Conservation (phyloP, 148 eudicot species). For the Selenicereus undatus region DNA sequence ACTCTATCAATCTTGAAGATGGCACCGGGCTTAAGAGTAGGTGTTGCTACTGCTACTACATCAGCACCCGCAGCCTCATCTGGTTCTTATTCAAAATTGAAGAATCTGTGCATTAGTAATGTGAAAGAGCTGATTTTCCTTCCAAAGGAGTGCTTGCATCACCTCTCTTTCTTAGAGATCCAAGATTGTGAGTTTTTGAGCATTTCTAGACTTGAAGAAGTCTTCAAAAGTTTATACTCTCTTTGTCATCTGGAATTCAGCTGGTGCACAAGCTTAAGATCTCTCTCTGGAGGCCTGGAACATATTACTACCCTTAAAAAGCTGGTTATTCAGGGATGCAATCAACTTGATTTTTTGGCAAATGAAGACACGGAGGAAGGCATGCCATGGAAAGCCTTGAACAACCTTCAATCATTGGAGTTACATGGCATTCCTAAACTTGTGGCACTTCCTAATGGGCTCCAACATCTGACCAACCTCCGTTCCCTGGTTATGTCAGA, state of each 20-base stretch:
- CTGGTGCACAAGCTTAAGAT: background rate
- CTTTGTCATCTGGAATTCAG: background rate
- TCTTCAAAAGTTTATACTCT: background rate
- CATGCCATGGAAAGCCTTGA: slow-evolving; percentile 25
- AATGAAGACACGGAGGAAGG: background rate
- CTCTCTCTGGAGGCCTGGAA: slow-evolving; percentile 5
- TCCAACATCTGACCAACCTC: slow-evolving; percentile 20
- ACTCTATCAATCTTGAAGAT: slow-evolving; percentile 11
- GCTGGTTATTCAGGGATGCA: background rate
- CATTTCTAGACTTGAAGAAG: background rate
- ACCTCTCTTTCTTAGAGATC: background rate
- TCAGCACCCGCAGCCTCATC: background rate
- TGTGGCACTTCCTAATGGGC: slow-evolving; percentile 15
- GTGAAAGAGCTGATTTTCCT: slow-evolving; percentile 16
- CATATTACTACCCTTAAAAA: slow-evolving; percentile 18
- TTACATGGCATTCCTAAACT: background rate
- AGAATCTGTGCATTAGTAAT: background rate
- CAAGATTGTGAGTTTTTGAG: background rate
- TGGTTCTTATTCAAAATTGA: background rate
- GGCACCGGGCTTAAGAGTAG: background rate
- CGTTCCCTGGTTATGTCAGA: background rate
- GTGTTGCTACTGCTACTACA: background rate
- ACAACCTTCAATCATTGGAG: slow-evolving; percentile 10
- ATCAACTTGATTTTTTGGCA: slow-evolving; percentile 13
- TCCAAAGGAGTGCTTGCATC: slow-evolving; percentile 12